Percentiles rank a stretch among this genome's conserved stretches.
phyloP scores from a whole-genome alignment of 202 grass and related monocot species.

The Musa balbisiana region DNA sequence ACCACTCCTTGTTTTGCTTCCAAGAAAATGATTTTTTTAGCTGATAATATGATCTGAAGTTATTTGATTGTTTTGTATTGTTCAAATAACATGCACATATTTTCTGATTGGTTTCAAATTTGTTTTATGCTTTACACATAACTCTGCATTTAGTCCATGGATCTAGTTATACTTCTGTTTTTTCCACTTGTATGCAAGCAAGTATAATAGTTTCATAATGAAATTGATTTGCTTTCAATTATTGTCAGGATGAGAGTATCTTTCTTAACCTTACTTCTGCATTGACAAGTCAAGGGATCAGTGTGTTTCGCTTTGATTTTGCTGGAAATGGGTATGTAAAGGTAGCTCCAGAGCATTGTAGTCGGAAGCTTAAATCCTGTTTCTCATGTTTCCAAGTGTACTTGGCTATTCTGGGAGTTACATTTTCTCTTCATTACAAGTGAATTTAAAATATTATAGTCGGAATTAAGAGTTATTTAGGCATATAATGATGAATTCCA shows the following conservation, averaged over 20 bases:
- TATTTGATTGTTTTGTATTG: too few species aligned
- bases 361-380: neutral
- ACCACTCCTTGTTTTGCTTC: too few species aligned
- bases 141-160: too few species aligned
- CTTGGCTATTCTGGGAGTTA: too few species aligned
- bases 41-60: too few species aligned
- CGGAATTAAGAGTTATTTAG: neutral
- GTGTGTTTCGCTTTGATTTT: slow-evolving; percentile 76
- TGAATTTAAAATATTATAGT: neutral
- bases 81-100: too few species aligned
- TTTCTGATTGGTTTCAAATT: too few species aligned
- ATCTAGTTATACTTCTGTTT: too few species aligned
- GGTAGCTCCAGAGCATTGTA: neutral
- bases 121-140: too few species aligned
- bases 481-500: slow-evolving; percentile 27
- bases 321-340: slow-evolving; percentile 81
- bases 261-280: slow-evolving; percentile 54
- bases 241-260: slow-evolving; percentile 57
- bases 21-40: too few species aligned
- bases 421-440: neutral
- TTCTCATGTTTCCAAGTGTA: neutral
- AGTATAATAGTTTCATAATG: too few species aligned
- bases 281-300: slow-evolving; percentile 42
- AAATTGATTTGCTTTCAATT: neutral
- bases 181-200: too few species aligned